Base-by-base conservation (phyloP, 306 rosid genomes). In the Fragaria ananassa region DNA sequence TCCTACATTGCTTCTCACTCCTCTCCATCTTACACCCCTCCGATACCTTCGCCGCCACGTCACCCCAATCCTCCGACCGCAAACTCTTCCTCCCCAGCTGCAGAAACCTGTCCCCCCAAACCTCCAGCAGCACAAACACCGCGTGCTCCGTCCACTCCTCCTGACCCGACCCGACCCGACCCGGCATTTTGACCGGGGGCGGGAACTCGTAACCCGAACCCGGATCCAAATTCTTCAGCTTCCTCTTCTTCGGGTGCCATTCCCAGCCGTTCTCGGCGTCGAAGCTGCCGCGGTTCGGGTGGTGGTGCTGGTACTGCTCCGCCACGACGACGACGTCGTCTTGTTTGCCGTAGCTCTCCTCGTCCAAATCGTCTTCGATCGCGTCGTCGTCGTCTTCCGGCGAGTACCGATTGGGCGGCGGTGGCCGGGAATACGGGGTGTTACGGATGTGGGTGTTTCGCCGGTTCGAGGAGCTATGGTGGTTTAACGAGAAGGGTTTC, bases 61-160 rank as follows among this genome's bases (percentile, higher is more conserved):
- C 93, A 18, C 58, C 29, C 98, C 98, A 93, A 44, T 93, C 95
- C 74, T 90, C 94, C 0, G 90, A 83, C 83, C 98, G 87, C 76
- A 93, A 85, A 71, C 98, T 93, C 78, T 81, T 89, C 84, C 98
- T 87, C 66, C 98, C 98, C 34, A 85, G 82, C 47, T 87, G 90
- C 41, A 89, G 86, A 76, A 93, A 93, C 75, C 85, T 82, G 21
- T 93, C 94, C 0, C 98, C 98, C 96, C 96, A 90, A 18, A 89
- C 89, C 81, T 93, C 96, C 54, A 93, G 72, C 70, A 93, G 14
- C 72, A 90, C 88, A 70, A 88, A 85, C 15, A 87, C 87, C 35
- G 86, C 90, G 27, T 84, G 91, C 81, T 93, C 93, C 1, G 79
- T 81, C 94, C 93, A 90, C 29, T 86, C 93, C 61, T 47, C 65